phyloP scores from a whole-genome alignment of 345 rosid species.

The Carallia pectinifolia region DNA sequence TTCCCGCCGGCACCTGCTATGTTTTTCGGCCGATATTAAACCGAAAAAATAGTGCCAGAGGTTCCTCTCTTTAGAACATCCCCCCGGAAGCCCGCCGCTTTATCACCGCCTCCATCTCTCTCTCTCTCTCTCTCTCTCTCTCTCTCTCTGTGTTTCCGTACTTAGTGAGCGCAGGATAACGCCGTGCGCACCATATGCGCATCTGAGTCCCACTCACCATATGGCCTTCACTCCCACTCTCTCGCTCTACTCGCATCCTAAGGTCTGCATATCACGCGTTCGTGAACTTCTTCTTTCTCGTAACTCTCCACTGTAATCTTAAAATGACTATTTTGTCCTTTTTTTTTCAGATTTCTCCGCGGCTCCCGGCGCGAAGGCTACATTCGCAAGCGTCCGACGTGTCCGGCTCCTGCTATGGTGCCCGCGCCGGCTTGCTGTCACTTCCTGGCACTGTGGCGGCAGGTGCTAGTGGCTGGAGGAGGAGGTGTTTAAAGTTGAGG shows the following conservation, averaged over 20 bases:
- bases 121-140: not conserved
- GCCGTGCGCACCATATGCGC: conserved; percentile 31
- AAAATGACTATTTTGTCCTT: not conserved
- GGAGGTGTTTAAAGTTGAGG: conserved; percentile 32
- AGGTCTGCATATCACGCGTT: conserved; percentile 27
- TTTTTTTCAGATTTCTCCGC: conserved; percentile 33
- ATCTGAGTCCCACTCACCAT: conserved; percentile 16
- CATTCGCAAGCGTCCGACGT: conserved; percentile 19
- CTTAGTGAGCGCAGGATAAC: conserved; percentile 10
- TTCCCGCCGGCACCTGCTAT: too few species aligned
- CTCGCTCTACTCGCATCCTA: conserved; percentile 47
- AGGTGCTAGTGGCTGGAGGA: conserved; percentile 11
- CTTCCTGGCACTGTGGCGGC: conserved; percentile 23
- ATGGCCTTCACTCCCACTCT: conserved; percentile 61
- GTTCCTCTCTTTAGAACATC: not conserved
- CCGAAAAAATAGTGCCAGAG: too few species aligned
- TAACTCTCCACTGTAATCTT: not conserved
- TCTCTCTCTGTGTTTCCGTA: not conserved
- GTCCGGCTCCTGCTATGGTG: conserved; percentile 21
- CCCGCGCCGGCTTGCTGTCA: conserved; percentile 13
- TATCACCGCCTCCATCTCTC: not conserved
- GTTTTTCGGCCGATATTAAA: too few species aligned
- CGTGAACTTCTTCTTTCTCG: not conserved
- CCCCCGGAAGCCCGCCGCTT: conserved; percentile 20
- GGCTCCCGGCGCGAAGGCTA: conserved; percentile 23